Evolutionary conservation across 257 asterid species (phyloP), one percentile per base, ranked within the genome.

Genomic region (Lantana camara): DNA sequence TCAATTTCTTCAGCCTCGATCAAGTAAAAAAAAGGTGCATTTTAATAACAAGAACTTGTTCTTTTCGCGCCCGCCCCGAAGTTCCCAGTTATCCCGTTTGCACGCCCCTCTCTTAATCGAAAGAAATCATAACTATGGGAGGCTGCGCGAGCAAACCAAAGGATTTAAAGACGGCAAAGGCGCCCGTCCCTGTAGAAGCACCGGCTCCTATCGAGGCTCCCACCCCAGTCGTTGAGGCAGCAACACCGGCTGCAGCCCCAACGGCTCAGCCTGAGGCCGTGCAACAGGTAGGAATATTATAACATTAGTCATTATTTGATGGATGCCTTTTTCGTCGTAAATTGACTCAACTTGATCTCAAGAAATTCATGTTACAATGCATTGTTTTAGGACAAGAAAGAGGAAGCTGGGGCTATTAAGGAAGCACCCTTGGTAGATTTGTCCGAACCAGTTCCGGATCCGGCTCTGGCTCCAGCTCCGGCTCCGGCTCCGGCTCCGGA

Each of bases 111-210:
- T 73, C 75, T 16, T 16, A 15, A 75, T 66, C 68, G 73, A 50
- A 34, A 45, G 17, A 57, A 57, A 52, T 54, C 47, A 21, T 49
- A 53, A 75, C 57, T 70, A 86, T 89, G 97, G 97, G 97, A 74
- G 97, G 89, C 86, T 89, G 97, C 60, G 95, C 89, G 64, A 89
- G 89, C 85, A 89, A 64, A 83, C 95, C 95, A 0, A 82, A 77
- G 81, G 89, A 76, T 67, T 78, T 86, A 80, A 86, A 76, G 19
- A 27, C 30, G 34, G 69, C 77, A 27, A 47, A 71, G 44, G 75
- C 66, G 3, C 85, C 82, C 0, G 80, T 77, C 52, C 80, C 83
- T 0, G 72, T 68, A 56, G 83, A 82, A 3, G 68, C 68, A 12
- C 75, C 72, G 17, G 66, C 69, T 32, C n/a, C n/a, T n/a, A n/a